Evolutionary conservation across 2,329 filamentous ascomycete species (phyloP).

Genomic region (Lasiodiplodia citricola): DNA sequence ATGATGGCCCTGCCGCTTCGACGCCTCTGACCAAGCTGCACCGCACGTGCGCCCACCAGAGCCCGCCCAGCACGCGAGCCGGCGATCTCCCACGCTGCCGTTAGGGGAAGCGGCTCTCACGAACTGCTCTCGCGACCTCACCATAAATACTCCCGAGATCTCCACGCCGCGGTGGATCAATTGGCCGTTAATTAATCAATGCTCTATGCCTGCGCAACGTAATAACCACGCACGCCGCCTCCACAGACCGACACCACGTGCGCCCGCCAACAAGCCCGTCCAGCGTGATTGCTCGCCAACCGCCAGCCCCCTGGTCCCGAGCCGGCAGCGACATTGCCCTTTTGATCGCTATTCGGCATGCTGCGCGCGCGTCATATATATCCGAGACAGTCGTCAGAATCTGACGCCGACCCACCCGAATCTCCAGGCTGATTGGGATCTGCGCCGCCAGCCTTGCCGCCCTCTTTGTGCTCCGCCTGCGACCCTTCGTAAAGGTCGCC

Average conservation of each 20-base stretch:
- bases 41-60: conserved; percentile 8
- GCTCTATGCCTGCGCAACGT: conserved; percentile 15
- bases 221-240: conserved; percentile 12
- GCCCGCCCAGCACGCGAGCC: conserved; percentile 4
- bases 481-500: conserved; percentile 28
- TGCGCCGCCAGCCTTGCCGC: conserved; percentile 25
- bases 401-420: conserved; percentile 27
- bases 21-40: conserved; percentile 3
- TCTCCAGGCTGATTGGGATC: conserved; percentile 28
- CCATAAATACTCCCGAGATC: conserved; percentile 17
- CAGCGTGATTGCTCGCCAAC: background rate
- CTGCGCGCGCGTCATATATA: conserved; percentile 16
- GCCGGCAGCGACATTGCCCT: conserved; percentile 8
- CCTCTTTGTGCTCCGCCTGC: conserved; percentile 6
- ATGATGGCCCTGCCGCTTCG: conserved; percentile 16
- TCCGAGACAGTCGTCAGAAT: conserved; percentile 26
- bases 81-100: conserved; percentile 19
- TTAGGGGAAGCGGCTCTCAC: conserved; percentile 21
- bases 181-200: conserved; percentile 19
- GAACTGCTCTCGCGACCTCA: background rate
- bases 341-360: background rate
- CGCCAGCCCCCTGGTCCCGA: background rate
- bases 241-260: background rate
- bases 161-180: conserved; percentile 16
- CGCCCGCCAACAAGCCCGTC: background rate